A percentile compares a stretch with the other conserved stretches of the same genome.
Conservation (phyloP, 2,329 filamentous ascomycete genomes). For the Calonectria pauciramosa region DNA sequence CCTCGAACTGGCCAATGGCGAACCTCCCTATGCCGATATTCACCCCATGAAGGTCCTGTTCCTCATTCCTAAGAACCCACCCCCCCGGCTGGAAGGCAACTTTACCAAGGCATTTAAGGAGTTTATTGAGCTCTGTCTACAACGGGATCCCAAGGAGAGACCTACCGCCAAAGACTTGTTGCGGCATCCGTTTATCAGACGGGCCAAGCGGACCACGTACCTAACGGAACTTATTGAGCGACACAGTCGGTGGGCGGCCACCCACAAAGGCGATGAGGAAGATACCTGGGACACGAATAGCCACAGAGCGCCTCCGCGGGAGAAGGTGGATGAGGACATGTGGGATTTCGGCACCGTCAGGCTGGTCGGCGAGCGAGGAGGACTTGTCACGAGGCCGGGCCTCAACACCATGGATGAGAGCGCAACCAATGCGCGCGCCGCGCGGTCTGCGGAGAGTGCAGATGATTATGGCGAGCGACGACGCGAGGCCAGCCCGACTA, state of each 20-base stretch:
- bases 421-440: slow-evolving; percentile 80
- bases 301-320: slow-evolving; percentile 66
- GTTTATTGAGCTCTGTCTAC: slow-evolving; percentile 85
- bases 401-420: slow-evolving; percentile 83
- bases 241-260: slow-evolving; percentile 87
- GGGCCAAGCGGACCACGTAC: slow-evolving; percentile 96
- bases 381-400: slow-evolving; percentile 67
- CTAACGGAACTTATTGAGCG: slow-evolving; percentile 95
- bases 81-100: slow-evolving; percentile 84
- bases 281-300: slow-evolving; percentile 71
- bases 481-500: slow-evolving; percentile 66
- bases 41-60: slow-evolving; percentile 99
- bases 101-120: slow-evolving; percentile 89
- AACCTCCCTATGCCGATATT: slow-evolving; percentile 95
- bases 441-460: slow-evolving; percentile 63
- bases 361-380: slow-evolving; percentile 78
- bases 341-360: slow-evolving; percentile 99
- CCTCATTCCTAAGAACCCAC: slow-evolving; percentile 93
- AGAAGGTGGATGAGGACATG: slow-evolving; percentile 81
- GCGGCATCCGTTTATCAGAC: slow-evolving; percentile 89
- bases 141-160: slow-evolving; percentile 89
- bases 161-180: slow-evolving; percentile 89
- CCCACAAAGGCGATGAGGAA: slow-evolving; percentile 79
- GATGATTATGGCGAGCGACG: slow-evolving; percentile 67
- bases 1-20: slow-evolving; percentile 89